Percentiles rank a stretch among this genome's conserved stretches.
These are phyloP conservation scores for Amylostereum areolatum DNA, from an alignment of 1,284 basidiomycete species.

Conservation along the genomic window DNA sequence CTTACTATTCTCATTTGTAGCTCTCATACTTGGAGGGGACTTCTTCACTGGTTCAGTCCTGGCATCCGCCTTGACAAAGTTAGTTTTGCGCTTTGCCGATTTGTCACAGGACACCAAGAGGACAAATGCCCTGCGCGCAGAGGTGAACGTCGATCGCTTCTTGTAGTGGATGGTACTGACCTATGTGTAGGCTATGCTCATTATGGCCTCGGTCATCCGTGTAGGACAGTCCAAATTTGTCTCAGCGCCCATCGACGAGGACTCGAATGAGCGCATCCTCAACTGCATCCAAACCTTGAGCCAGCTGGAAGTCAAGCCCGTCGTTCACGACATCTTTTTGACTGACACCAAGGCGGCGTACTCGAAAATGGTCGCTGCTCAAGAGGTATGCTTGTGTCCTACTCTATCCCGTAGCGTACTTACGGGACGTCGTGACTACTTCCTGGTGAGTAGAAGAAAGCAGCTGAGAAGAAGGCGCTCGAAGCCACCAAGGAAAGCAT, in stretches of 20 bases:
- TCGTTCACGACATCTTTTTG: constrained; percentile 85
- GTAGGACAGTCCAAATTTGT: constrained; percentile 97
- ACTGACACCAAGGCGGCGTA: constrained; percentile 91
- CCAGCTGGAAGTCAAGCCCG: constrained; percentile 57
- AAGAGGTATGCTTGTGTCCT: constrained; percentile 57
- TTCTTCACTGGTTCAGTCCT: constrained; percentile 95
- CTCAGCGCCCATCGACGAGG: constrained; percentile 93
- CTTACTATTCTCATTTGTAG: constrained; percentile 27
- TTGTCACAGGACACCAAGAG: constrained; percentile 50
- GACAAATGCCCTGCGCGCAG: constrained; percentile 78
- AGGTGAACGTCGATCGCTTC: constrained; percentile 42
- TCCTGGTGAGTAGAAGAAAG: constrained; percentile 53
- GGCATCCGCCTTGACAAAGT: constrained; percentile 85
- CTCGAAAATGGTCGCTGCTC: constrained; percentile 88
- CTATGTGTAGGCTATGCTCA: constrained; percentile 79
- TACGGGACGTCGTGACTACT: constrained; percentile 14
- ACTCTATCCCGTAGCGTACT: background rate
- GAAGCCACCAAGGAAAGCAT: constrained; percentile 70
- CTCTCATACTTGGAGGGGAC: constrained; percentile 90
- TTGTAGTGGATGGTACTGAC: background rate
- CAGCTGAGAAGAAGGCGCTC: constrained; percentile 80
- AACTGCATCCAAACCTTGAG: constrained; percentile 94
- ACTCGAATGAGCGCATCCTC: constrained; percentile 95
- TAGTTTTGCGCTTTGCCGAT: constrained; percentile 80
- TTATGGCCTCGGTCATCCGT: constrained; percentile 96